phyloP scores from a whole-genome alignment of 2,329 filamentous ascomycete genomes.

The Ophiobolus disseminans region DNA sequence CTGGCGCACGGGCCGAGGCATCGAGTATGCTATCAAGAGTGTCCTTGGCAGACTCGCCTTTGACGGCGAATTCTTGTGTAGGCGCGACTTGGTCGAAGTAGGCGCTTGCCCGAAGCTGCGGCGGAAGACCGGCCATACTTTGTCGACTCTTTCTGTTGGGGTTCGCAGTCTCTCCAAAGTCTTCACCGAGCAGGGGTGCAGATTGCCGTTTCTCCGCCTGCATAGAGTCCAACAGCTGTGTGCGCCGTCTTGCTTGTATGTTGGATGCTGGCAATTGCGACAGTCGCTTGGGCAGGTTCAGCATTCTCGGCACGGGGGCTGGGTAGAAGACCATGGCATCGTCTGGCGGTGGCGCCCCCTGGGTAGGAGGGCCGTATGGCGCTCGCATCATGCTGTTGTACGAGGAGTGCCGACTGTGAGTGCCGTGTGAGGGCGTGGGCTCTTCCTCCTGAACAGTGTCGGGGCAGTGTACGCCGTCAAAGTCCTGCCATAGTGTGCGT shows the following conservation, averaged over 20 bases:
- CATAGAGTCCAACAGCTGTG: slow-evolving; percentile 73
- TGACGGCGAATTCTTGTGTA: slow-evolving; percentile 62
- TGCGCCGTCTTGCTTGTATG: slow-evolving; percentile 73
- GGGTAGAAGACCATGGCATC: slow-evolving; percentile 94
- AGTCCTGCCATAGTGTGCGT: slow-evolving; percentile 75
- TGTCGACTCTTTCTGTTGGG: slow-evolving; percentile 42
- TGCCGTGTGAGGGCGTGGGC: slow-evolving; percentile 29
- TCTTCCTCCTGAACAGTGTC: slow-evolving; percentile 52
- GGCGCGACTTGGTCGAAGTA: slow-evolving; percentile 79
- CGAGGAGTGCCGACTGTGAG: slow-evolving; percentile 35
- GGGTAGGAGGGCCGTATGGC: slow-evolving; percentile 24
- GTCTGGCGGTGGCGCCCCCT: slow-evolving; percentile 62
- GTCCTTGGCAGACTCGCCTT: slow-evolving; percentile 81
- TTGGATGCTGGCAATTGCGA: slow-evolving; percentile 73
- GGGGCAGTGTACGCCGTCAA: slow-evolving; percentile 79
- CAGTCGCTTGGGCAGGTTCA: slow-evolving; percentile 88
- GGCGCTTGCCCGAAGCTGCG: slow-evolving; percentile 86
- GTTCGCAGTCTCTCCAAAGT: slow-evolving; percentile 13
- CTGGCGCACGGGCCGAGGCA: slow-evolving; percentile 85
- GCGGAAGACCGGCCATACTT: slow-evolving; percentile 68
- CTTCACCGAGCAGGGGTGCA: slow-evolving; percentile 38
- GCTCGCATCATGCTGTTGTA: slow-evolving; percentile 55
- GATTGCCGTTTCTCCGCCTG: slow-evolving; percentile 62
- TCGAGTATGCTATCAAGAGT: slow-evolving; percentile 92
- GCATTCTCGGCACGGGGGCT: slow-evolving; percentile 89